These are phyloP conservation scores for Penicillium sp. DNA, from an alignment of 2,329 filamentous ascomycete species.

Conservation along the genomic window DNA sequence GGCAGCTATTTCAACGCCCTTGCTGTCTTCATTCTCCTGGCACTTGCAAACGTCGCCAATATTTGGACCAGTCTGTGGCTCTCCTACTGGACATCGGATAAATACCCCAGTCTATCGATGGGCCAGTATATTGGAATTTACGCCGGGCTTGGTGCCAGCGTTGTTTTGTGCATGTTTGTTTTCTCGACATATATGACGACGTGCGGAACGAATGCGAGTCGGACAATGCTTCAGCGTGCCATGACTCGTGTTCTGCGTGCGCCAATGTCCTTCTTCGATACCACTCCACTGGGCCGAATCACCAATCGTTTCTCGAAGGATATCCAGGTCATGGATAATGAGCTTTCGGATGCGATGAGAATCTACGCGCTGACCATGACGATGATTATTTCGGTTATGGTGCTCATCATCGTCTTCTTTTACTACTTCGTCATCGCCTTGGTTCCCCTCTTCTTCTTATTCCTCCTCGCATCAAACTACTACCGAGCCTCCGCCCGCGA, in stretches of 20 bases:
- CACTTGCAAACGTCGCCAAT: slow-evolving; percentile 79
- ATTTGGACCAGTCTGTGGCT: slow-evolving; percentile 90
- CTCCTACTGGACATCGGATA: slow-evolving; percentile 87
- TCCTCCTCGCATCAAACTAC: slow-evolving; percentile 81
- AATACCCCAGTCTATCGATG: slow-evolving; percentile 65
- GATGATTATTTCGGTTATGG: slow-evolving; percentile 82
- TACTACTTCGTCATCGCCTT: slow-evolving; percentile 80
- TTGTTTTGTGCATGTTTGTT: slow-evolving; percentile 75
- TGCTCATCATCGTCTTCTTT: slow-evolving; percentile 92
- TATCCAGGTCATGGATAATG: slow-evolving; percentile 96
- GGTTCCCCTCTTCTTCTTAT: slow-evolving; percentile 72
- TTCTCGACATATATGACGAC: slow-evolving; percentile 81
- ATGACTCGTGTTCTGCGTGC: slow-evolving; percentile 73
- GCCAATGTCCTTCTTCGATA: slow-evolving; percentile 92
- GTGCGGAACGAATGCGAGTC: slow-evolving; percentile 79
- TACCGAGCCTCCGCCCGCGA: slow-evolving; percentile 91
- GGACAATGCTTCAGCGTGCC: slow-evolving; percentile 77
- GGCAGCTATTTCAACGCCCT: slow-evolving; percentile 68
- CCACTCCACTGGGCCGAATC: slow-evolving; percentile 90
- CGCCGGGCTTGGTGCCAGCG: slow-evolving; percentile 70
- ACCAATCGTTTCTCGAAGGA: slow-evolving; percentile 96
- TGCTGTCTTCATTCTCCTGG: slow-evolving; percentile 65
- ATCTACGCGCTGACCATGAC: slow-evolving; percentile 89
- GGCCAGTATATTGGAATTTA: slow-evolving; percentile 73
- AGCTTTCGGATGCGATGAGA: slow-evolving; percentile 82